phyloP scores from a whole-genome alignment of 768 basidiomycete genomes.

The Terana coerulea region DNA sequence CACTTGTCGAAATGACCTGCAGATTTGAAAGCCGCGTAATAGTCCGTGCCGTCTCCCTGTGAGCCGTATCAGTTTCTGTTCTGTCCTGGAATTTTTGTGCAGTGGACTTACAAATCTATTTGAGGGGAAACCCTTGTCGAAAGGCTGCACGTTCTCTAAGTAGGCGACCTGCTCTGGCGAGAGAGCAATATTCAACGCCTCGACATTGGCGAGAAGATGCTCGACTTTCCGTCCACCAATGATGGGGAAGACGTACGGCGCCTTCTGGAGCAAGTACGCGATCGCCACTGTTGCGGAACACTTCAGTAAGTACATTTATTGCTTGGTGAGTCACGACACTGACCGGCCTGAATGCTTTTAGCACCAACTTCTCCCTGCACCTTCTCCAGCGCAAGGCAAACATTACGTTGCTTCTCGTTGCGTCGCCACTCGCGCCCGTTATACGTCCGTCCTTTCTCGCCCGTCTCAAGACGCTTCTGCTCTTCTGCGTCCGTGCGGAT shows the following conservation, averaged over 20 bases:
- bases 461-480: slow-evolving; percentile 17
- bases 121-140: slow-evolving; percentile 43
- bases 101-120: slow-evolving; percentile 24
- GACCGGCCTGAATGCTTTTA: background rate
- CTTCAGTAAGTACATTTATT: slow-evolving; percentile 12
- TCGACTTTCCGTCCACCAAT: slow-evolving; percentile 48
- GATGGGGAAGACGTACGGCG: slow-evolving; percentile 45
- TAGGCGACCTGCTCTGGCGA: slow-evolving; percentile 39
- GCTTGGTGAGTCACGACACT: slow-evolving; percentile 28
- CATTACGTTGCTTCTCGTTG: slow-evolving; percentile 36
- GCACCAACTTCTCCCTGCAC: slow-evolving; percentile 45
- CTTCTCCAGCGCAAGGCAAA: slow-evolving; percentile 41
- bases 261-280: slow-evolving; percentile 48
- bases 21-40: background rate
- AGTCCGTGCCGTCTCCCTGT: slow-evolving; percentile 28
- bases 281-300: slow-evolving; percentile 37
- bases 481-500: slow-evolving; percentile 36
- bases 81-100: background rate
- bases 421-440: slow-evolving; percentile 36
- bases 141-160: slow-evolving; percentile 37
- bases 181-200: slow-evolving; percentile 42
- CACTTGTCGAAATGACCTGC: slow-evolving; percentile 10
- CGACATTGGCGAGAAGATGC: slow-evolving; percentile 43
- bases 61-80: no score
- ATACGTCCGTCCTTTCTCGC: slow-evolving; percentile 27